Conservation (phyloP, 371 early-diverging fungal species). For the Lichtheimia corymbifera region DNA sequence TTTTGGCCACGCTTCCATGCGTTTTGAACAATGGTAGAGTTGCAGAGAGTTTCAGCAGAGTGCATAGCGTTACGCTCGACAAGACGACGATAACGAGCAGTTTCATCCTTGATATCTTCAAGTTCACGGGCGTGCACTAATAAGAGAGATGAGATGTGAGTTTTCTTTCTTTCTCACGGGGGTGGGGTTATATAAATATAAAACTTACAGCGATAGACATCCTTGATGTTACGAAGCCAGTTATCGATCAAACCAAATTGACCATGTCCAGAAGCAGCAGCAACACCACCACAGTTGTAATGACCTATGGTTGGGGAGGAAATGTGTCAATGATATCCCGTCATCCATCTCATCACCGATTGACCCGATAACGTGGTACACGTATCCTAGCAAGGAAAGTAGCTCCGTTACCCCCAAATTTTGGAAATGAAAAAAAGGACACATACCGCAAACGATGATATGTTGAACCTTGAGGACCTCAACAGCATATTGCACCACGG, state of each 20-base stretch:
- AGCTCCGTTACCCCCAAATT: not conserved
- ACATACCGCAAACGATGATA: constrained; percentile 84
- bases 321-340: too few relatives aligned
- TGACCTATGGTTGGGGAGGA: constrained; percentile 52
- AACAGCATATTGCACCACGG: constrained; percentile 92
- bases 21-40: constrained; percentile 78
- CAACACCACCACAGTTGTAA: constrained; percentile 88
- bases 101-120: constrained; percentile 36
- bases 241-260: constrained; percentile 83
- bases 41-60: constrained; percentile 73
- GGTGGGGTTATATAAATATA: not conserved
- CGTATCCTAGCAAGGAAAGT: not conserved
- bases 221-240: constrained; percentile 82
- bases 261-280: constrained; percentile 62
- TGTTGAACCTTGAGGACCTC: constrained; percentile 90
- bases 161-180: too few relatives aligned
- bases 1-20: constrained; percentile 82
- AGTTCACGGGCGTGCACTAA: constrained; percentile 53
- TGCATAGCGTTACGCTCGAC: constrained; percentile 78
- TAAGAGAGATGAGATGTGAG: not conserved
- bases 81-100: constrained; percentile 52
- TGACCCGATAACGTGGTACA: not conserved
- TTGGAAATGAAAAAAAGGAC: too few relatives aligned
- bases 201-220: constrained; percentile 66
- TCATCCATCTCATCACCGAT: too few relatives aligned